Evolutionary conservation across 2,329 filamentous ascomycete species (phyloP), one percentile per base, ranked within the genome.

Genomic region (Tolypocladium nubicola): DNA sequence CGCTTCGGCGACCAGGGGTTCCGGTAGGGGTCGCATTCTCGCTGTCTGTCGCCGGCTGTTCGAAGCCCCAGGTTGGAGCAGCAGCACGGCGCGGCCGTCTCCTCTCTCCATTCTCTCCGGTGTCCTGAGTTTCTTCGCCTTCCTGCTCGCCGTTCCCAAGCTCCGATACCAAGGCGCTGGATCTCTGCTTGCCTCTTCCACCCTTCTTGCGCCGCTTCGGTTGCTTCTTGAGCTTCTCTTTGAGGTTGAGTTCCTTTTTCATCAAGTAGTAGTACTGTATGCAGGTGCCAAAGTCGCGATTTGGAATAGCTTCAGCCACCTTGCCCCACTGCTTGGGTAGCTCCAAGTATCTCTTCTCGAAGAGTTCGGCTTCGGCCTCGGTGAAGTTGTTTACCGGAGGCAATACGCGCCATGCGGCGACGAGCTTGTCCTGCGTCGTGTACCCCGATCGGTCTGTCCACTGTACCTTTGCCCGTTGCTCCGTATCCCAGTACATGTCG

Each of bases 241-340:
- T 90, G 60, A 92, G 85, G 61, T 89, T 86, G 47, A 85, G 81
- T 52, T 85, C 79, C 73, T 87, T 87, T 73, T 85, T 94, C 67
- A 87, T 89, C 61, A 89, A 79, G 70, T 94, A 94, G 71, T 94
- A 94, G 70, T 92, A 90, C 67, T 90, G 87, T 63, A 94, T 94
- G 70, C 87, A 90, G 52, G 88, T 83, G 62, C 87, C 86, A 70
- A 90, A 91, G 64, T 88, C 85, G 30, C 89, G 83, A 37, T 80
- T 78, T 0, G 81, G 80, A 7, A 93, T 73, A 30, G 79, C 78
- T 58, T 87, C 83, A 6, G 89, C 87, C 58, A 94, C 85, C 64
- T 83, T 85, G 57, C 88, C 87, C 88, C 88, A 94, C 66, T 91
- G 88, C 76, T 94, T 94, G 0, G 88, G 87, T 58, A 81, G 82